Base-by-base conservation (phyloP, 2,329 filamentous ascomycete genomes). In the Cladophialophora carrionii region DNA sequence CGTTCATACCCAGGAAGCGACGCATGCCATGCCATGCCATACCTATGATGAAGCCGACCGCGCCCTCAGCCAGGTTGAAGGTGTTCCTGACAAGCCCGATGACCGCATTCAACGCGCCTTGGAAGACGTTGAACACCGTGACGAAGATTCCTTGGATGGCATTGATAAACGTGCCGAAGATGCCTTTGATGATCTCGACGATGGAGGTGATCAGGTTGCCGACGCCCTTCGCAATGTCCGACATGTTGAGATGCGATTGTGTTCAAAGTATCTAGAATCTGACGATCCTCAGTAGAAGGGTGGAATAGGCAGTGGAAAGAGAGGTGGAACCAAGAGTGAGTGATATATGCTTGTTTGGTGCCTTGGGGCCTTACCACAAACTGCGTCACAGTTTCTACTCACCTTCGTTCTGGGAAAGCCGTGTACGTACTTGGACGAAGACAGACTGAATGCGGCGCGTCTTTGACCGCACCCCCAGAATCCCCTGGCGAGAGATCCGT, bases 1-100 rank as follows among this genome's bases (percentile, higher is more conserved):
- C 17, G 0, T 24, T 51, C 34, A 29, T 29, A 29, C 26, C 26
- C 26, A 8, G 26, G 26, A 3, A 29, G 26, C 26, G 26, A 29
- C 3, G 26, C 26, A 3, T 29, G 26, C 26, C 0, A 24, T 29
- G 26, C 26, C 0, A 24, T 8, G 54, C 14, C 61, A 32, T 62
- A 70, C 68, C 68, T 20, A 70, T 64, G 61, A 70, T 55, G 48
- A 70, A 68, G 31, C 65, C 65, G 29, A 70, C 31, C n/a, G 62
- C 59, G 48, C 65, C 68, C 51, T 70, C 68, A 3, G 65, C 63
- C 41, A 68, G 20, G 41, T 68, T 70, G 61, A 70, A 70, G 14
- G 65, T 64, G 34, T 62, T 55, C 57, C 65, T 66, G 65, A 70
- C 52, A 24, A 70, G 54, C 22, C 68, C 65, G 62, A 70, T 57